Evolutionary conservation across 345 rosid genomes (phyloP).

Genomic region (Mallotus nudiflorus): DNA sequence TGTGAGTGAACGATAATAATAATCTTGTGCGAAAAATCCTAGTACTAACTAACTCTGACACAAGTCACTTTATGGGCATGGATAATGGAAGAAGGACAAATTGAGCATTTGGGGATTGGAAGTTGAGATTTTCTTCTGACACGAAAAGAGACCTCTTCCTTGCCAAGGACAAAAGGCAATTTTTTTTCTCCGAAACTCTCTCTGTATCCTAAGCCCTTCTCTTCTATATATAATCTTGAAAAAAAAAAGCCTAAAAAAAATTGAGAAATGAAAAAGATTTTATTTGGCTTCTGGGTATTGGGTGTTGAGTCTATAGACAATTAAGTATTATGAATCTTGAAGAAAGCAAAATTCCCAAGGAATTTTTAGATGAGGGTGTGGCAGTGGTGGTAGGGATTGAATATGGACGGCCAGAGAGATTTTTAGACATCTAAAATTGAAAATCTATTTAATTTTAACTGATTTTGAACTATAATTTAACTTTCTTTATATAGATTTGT

Average conservation of each 20-base stretch:
- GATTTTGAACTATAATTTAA: neutral
- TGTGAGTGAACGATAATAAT: neutral
- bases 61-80: conserved; percentile 2
- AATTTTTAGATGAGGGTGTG: conserved; percentile 13
- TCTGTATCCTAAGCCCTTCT: too few species aligned
- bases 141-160: conserved; percentile 27
- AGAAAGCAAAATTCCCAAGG: neutral
- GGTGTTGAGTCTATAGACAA: neutral
- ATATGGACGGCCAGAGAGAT: conserved; percentile 35
- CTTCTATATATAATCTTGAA: too few species aligned
- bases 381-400: conserved; percentile 20
- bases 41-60: conserved; percentile 24
- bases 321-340: conserved; percentile 8
- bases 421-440: conserved; percentile 8
- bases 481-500: neutral
- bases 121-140: conserved; percentile 38
- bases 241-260: neutral
- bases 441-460: neutral
- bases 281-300: neutral
- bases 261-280: neutral
- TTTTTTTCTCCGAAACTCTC: too few species aligned
- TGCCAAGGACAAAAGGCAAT: conserved; percentile 31
- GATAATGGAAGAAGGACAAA: conserved; percentile 9
- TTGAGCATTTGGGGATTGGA: conserved; percentile 19
- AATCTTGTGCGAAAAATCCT: neutral